phyloP scores from a whole-genome alignment of 73 alveolate genomes.

The Paramecium sexaurelia region DNA sequence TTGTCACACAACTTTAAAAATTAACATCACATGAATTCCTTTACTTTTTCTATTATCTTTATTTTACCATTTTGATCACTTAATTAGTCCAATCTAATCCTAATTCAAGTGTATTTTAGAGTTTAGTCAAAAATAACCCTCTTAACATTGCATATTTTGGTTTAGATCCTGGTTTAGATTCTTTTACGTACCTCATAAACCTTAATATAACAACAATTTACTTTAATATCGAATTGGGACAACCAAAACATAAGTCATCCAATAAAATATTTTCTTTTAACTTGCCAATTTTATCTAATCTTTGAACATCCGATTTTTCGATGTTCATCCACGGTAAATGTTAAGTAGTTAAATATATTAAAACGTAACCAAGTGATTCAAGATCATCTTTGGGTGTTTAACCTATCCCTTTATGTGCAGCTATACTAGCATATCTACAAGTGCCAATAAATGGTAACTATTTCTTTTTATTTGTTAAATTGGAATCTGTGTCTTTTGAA shows the following conservation, averaged over 20 bases:
- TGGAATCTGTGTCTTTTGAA: constrained; percentile 60
- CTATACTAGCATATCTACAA: constrained; percentile 73
- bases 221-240: neutral
- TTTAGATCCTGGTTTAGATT: neutral
- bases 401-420: constrained; percentile 75
- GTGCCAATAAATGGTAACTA: constrained; percentile 72
- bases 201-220: neutral
- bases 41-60: neutral
- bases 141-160: constrained; percentile 24
- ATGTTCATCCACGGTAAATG: constrained; percentile 76
- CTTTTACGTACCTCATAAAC: constrained; percentile 28
- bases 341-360: constrained; percentile 69
- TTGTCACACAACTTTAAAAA: neutral
- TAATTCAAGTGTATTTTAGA: neutral
- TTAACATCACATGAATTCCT: neutral
- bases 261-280: neutral
- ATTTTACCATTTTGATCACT: neutral
- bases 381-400: constrained; percentile 76
- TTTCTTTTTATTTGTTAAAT: constrained; percentile 16
- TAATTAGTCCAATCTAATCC: neutral
- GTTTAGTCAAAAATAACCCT: neutral
- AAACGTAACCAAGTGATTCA: constrained; percentile 78
- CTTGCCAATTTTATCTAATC: constrained; percentile 54
- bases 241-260: constrained; percentile 55
- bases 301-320: constrained; percentile 50